Base-by-base conservation (phyloP, 768 basidiomycete genomes). In the Paxillus ammoniavirescens region DNA sequence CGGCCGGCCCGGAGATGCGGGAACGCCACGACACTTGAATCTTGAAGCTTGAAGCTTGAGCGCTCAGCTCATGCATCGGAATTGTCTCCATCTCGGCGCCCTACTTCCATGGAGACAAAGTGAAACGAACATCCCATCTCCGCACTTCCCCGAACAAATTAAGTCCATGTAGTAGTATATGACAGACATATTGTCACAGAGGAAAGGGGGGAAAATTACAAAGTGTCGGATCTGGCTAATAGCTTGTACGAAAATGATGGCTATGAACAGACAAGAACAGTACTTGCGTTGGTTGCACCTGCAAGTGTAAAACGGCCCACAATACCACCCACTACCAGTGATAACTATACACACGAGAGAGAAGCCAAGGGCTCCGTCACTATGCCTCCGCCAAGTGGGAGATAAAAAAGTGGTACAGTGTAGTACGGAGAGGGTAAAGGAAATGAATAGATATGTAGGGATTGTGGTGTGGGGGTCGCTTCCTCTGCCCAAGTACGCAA, bases 401-500 rank as follows among this genome's bases (percentile, higher is more conserved):
- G 54, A 47, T 50, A 36, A 65, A 61, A 46, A 54, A 55, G 53
- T 46, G 67, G 50, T 12, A 51, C 47, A 49, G 56, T 31, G 36
- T 52, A 51, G 59, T 52, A 53, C 43, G 53, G 54, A 53, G 61
- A 48, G 52, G 46, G 50, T 62, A 48, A 55, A 60, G 60, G 48
- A 64, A 69, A 59, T 55, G 51, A 64, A 66, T 69, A 69, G 66
- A 71, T 71, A 68, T 47, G 67, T 68, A 63, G 57, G 59, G 58
- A 56, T 61, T 52, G 59, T 66, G 51, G 37, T 57, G 56, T 55
- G 52, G 54, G 37, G 52, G 54, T 65, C 45, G 54, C 53, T 56
- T 68, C 66, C 54, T 58, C 55, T 55, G 56, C 51, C 55, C 48
- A 56, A 42, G 56, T 57, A 58, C 63, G 59, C 61, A 54, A 59